phyloP scores from a whole-genome alignment of 2,329 filamentous ascomycete genomes.

The Fusarium sp. region DNA sequence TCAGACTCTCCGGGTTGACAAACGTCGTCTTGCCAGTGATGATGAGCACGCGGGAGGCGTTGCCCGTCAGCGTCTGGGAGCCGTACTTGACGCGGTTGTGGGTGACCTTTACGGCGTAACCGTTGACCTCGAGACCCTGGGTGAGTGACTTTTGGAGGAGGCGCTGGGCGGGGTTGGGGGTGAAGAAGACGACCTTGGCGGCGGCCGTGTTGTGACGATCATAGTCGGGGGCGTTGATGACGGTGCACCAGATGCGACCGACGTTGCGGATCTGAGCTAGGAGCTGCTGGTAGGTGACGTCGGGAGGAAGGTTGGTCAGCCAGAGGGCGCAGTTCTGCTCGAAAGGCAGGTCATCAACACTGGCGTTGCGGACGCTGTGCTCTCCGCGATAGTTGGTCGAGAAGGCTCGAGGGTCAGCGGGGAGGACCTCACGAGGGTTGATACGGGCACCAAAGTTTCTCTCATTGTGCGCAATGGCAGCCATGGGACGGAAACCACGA shows the following conservation, averaged over 20 bases:
- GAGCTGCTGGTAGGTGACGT: conserved; percentile 54
- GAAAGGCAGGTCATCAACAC: conserved; percentile 43
- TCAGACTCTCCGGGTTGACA: conserved; percentile 54
- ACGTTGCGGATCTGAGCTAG: conserved; percentile 54
- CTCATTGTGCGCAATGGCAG: conserved; percentile 20
- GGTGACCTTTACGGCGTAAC: conserved; percentile 50
- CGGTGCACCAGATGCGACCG: conserved; percentile 60
- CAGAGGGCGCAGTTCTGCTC: conserved; percentile 60
- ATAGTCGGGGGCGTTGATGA: conserved; percentile 59
- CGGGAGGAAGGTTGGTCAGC: conserved; percentile 59
- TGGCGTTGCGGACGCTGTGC: conserved; percentile 49
- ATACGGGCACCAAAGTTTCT: neutral
- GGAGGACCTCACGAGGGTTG: neutral
- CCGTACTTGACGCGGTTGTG: conserved; percentile 59
- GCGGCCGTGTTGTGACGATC: conserved; percentile 51
- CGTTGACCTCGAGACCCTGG: conserved; percentile 49
- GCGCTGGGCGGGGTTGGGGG: conserved; percentile 49
- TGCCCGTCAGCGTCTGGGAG: conserved; percentile 42
- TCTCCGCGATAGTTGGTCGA: conserved; percentile 50
- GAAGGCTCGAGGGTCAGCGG: conserved; percentile 30
- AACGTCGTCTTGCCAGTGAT: conserved; percentile 56
- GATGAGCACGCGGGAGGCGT: conserved; percentile 58
- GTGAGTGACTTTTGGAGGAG: conserved; percentile 40
- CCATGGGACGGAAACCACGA: conserved; percentile 40
- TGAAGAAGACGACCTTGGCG: conserved; percentile 61